Conservation (phyloP, 257 asterid species). For the Nicotiana paniculata region DNA sequence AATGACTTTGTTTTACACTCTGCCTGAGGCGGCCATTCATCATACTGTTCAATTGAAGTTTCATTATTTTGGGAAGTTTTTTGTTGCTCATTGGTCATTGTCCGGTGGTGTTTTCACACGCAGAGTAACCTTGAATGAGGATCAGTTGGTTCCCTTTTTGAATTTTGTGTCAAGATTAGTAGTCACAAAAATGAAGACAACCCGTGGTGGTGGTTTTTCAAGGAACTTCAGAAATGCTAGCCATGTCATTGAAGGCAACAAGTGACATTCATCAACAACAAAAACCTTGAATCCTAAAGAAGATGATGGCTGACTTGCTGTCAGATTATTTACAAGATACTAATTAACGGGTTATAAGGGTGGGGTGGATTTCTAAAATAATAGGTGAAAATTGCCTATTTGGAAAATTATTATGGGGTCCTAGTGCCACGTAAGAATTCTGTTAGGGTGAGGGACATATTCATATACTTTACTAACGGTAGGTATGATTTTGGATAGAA, state of each 20-base stretch:
- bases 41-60: conserved; percentile 44
- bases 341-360: not conserved
- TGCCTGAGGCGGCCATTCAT: conserved; percentile 31
- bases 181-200: conserved; percentile 63
- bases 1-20: conserved; percentile 52
- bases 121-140: conserved; percentile 49
- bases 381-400: too few relatives aligned
- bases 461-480: too few relatives aligned
- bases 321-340: conserved; percentile 46
- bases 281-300: conserved; percentile 50
- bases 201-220: conserved; percentile 63
- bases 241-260: conserved; percentile 87
- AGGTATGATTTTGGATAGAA: too few relatives aligned
- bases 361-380: too few relatives aligned
- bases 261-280: conserved; percentile 80
- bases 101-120: conserved; percentile 17
- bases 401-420: too few relatives aligned
- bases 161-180: conserved; percentile 70
- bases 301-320: conserved; percentile 32
- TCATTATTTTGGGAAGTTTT: conserved; percentile 53
- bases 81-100: conserved; percentile 55
- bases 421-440: too few relatives aligned
- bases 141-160: conserved; percentile 48
- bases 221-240: conserved; percentile 65
- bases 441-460: too few relatives aligned